A percentile compares a stretch with the other conserved stretches of the same genome.
Conservation (phyloP, 768 basidiomycete genomes). For the Podaxis carcinomalis region DNA sequence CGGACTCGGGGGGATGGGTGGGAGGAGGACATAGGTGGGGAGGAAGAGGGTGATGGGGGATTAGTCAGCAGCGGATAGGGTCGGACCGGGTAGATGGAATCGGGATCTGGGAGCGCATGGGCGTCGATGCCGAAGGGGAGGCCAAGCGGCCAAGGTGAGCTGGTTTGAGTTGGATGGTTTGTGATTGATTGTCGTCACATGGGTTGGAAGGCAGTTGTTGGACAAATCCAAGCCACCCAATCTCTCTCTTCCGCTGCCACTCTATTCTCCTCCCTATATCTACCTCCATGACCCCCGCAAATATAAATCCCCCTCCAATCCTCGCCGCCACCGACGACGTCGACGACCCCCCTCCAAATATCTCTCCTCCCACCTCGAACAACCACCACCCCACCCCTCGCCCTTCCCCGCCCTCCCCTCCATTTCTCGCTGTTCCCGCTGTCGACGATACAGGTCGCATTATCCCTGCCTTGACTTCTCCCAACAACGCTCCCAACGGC, state of each 20-base stretch:
- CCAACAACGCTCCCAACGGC: not conserved
- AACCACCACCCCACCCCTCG: not conserved
- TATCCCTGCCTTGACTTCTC: not conserved
- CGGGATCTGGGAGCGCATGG: slow-evolving; percentile 13
- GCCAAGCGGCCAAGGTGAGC: not conserved
- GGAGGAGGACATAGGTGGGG: not conserved
- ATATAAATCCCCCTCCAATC: slow-evolving; percentile 3
- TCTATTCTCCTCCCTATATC: slow-evolving; percentile 18
- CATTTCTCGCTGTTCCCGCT: slow-evolving; percentile 11
- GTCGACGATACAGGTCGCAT: not conserved
- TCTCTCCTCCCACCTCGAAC: not conserved
- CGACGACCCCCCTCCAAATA: slow-evolving; percentile 4
- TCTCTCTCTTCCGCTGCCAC: slow-evolving; percentile 6
- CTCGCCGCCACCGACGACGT: slow-evolving; percentile 7
- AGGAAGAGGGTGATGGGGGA: not conserved
- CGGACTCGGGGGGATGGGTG: not conserved
- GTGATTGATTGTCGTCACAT: slow-evolving; percentile 13
- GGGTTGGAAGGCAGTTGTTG: not conserved
- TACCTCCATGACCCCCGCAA: slow-evolving; percentile 13
- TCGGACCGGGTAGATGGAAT: slow-evolving; percentile 15
- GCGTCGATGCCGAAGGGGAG: slow-evolving; percentile 1
- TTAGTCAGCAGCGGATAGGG: slow-evolving; percentile 3
- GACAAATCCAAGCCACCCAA: slow-evolving; percentile 9
- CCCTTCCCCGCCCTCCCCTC: not conserved
- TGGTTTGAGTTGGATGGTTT: not conserved